Conservation (phyloP, 495 filamentous ascomycete species). For the Podospora pseudoanserina region DNA sequence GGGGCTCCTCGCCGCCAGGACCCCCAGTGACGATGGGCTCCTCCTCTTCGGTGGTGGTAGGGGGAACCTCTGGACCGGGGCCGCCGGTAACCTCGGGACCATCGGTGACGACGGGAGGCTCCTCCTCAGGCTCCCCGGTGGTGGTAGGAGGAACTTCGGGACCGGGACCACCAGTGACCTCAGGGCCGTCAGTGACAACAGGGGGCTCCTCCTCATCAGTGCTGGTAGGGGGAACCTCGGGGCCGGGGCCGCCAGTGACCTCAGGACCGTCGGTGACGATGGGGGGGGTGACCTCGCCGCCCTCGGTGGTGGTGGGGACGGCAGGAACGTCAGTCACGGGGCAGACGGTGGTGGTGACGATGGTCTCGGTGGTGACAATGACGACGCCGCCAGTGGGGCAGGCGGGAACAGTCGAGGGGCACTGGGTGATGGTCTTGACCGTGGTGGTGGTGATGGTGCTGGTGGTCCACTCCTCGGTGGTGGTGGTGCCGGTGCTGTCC, state of each 20-base stretch:
- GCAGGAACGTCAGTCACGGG: constrained; percentile 57
- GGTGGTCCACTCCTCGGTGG: neutral
- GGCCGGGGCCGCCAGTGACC: constrained; percentile 16
- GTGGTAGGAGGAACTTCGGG: constrained; percentile 20
- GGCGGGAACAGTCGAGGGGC: neutral
- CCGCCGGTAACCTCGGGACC: neutral
- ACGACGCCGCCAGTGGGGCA: constrained; percentile 35
- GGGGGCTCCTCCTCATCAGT: constrained; percentile 6
- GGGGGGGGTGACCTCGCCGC: constrained; percentile 41
- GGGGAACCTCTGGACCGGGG: constrained; percentile 19
- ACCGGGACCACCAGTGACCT: constrained; percentile 11
- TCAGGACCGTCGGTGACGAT: constrained; percentile 41
- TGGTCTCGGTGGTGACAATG: constrained; percentile 56
- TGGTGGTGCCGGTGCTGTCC: constrained; percentile 1
- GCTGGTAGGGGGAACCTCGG: constrained; percentile 20
- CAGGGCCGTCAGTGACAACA: constrained; percentile 1
- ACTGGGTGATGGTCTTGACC: constrained; percentile 40
- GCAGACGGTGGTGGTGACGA: constrained; percentile 56
- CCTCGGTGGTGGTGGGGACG: constrained; percentile 42
- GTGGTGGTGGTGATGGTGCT: constrained; percentile 6
- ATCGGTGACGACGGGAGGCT: constrained; percentile 12
- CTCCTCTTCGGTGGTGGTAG: neutral
- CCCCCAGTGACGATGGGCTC: neutral
- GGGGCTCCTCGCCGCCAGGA: constrained; percentile 1
- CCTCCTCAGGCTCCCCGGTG: constrained; percentile 6